Percentiles rank a stretch among this genome's conserved stretches.
Conservation (phyloP, 768 basidiomycete genomes). For the Strobilomyces echinocephalus region DNA sequence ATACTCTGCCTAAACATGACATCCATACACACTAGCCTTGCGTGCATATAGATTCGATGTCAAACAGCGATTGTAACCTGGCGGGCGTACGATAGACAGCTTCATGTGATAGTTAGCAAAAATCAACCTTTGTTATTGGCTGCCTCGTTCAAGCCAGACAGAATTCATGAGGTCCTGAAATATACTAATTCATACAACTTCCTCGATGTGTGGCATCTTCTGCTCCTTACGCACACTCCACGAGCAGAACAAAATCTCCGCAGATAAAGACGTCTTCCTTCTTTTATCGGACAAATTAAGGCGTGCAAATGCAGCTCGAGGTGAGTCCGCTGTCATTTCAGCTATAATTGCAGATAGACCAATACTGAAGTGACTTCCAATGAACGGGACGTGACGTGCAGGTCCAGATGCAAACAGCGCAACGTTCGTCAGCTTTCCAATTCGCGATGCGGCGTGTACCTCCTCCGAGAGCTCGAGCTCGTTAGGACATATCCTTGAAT, state of each 20-base stretch:
- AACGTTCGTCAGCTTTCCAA: constrained; percentile 19
- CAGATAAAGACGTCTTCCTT: constrained; percentile 15
- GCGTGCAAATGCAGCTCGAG: constrained; percentile 53
- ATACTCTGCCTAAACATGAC: constrained; percentile 58
- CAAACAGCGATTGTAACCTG: constrained; percentile 11
- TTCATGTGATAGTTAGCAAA: constrained; percentile 15
- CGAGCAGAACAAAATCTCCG: constrained; percentile 2
- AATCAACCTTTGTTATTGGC: background rate
- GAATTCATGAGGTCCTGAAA: no score
- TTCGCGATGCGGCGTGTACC: constrained; percentile 3
- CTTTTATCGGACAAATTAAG: constrained; percentile 34
- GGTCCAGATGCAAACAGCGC: constrained; percentile 62
- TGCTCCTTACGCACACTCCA: constrained; percentile 36
- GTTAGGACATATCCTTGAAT: constrained; percentile 34
- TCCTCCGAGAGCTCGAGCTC: background rate
- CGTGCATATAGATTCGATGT: constrained; percentile 18
- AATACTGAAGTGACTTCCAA: background rate
- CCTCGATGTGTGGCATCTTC: constrained; percentile 68
- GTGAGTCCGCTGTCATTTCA: constrained; percentile 28
- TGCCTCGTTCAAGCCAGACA: background rate
- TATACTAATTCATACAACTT: background rate
- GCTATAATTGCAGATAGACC: background rate
- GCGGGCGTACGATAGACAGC: constrained; percentile 12
- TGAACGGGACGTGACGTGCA: constrained; percentile 23
- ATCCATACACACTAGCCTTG: background rate